Conservation (phyloP, 2,329 filamentous ascomycete genomes). For the Boeremia lycopersici region DNA sequence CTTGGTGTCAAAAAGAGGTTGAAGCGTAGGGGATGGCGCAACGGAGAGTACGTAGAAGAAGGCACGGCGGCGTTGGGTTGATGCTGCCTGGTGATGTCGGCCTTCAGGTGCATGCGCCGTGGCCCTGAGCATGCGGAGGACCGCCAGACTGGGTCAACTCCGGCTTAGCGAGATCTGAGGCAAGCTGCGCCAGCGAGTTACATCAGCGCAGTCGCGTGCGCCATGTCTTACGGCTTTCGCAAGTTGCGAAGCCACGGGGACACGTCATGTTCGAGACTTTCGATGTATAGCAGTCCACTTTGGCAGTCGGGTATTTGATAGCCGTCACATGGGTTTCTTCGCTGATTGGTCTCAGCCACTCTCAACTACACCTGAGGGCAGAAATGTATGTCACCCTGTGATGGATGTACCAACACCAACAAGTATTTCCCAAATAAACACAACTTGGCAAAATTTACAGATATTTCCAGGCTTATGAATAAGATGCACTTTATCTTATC, state of each 20-base stretch:
- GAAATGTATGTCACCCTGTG: no score
- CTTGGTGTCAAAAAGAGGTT: background rate
- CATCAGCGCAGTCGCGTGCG: conserved; percentile 23
- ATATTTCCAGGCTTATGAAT: no score
- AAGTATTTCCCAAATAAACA: no score
- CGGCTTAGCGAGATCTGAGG: conserved; percentile 25
- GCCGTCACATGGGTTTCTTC: background rate
- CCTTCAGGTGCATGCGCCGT: conserved; percentile 10
- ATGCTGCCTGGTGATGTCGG: conserved; percentile 16
- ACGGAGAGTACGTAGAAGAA: background rate
- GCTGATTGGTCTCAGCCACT: no score
- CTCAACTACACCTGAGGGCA: no score
- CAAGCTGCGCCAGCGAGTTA: conserved; percentile 24
- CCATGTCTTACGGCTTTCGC: background rate
- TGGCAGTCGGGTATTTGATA: background rate
- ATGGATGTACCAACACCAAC: no score
- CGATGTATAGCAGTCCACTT: background rate
- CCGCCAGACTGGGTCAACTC: conserved; percentile 16
- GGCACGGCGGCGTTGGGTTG: conserved; percentile 7
- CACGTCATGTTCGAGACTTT: conserved; percentile 28
- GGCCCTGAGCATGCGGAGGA: conserved; percentile 6
- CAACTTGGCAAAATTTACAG: no score
- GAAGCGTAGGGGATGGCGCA: background rate
- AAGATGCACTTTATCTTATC: no score
- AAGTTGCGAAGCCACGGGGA: conserved; percentile 25